Evolutionary conservation across 331 rosid genomes (phyloP).

Genomic region (Acacia pycnantha): DNA sequence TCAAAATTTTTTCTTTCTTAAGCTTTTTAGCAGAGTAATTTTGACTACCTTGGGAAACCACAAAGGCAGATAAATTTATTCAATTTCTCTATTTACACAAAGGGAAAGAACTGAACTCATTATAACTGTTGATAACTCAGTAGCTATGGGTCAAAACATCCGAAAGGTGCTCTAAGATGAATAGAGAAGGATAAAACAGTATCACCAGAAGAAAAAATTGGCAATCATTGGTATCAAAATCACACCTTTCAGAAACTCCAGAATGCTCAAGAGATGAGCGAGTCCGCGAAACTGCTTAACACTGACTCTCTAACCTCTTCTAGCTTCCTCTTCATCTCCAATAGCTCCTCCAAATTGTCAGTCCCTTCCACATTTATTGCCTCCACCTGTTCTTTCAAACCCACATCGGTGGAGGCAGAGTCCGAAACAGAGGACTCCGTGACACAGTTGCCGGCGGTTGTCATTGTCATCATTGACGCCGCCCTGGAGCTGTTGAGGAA

Average conservation of each 20-base stretch:
- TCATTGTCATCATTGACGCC: neutral
- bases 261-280: neutral
- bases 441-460: neutral
- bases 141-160: neutral
- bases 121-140: neutral
- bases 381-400: neutral
- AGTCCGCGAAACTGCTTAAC: neutral
- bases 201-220: neutral
- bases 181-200: neutral
- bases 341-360: neutral
- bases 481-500: neutral
- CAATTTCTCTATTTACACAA: neutral
- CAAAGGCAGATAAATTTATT: neutral
- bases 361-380: neutral
- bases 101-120: neutral
- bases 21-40: neutral
- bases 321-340: neutral
- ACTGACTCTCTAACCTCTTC: neutral
- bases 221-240: neutral
- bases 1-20: neutral
- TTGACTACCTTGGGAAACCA: neutral
- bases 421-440: neutral
- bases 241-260: neutral
- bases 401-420: neutral
- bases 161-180: neutral